phyloP scores from a whole-genome alignment of 306 rosid genomes.

The Begonia peltatifolia region DNA sequence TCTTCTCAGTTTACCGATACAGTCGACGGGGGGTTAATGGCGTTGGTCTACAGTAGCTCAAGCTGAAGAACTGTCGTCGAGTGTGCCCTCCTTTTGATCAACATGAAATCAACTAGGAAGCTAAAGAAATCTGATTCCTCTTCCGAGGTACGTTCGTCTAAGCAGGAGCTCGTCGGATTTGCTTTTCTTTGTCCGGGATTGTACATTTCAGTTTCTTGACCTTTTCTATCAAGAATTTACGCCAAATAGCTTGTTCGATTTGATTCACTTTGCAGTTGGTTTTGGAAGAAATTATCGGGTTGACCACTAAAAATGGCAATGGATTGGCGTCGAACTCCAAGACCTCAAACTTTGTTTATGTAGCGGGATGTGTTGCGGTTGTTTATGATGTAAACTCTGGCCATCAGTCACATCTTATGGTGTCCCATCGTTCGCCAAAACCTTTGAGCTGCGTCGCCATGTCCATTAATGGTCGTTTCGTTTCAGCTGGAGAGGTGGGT shows the following conservation, averaged over 20 bases:
- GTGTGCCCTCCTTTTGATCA: slow-evolving; percentile 4
- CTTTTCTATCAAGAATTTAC: not conserved
- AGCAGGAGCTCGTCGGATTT: not conserved
- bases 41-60: not conserved
- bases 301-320: slow-evolving; percentile 42
- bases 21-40: not conserved
- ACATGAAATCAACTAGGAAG: slow-evolving; percentile 37
- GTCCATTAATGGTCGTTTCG: slow-evolving; percentile 46
- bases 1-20: not conserved
- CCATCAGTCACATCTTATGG: slow-evolving; percentile 47
- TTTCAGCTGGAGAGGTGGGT: slow-evolving; percentile 85
- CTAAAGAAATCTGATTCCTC: slow-evolving; percentile 25
- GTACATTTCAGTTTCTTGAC: not conserved
- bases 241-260: slow-evolving; percentile 2
- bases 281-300: slow-evolving; percentile 56
- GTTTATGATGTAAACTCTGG: slow-evolving; percentile 40
- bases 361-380: slow-evolving; percentile 59
- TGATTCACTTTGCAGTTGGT: slow-evolving; percentile 25
- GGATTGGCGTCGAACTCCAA: slow-evolving; percentile 42
- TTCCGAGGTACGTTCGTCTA: slow-evolving; percentile 22
- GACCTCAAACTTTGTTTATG: slow-evolving; percentile 35
- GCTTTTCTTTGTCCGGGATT: too few species aligned
- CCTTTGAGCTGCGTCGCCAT: slow-evolving; percentile 59
- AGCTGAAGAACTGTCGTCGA: not conserved
- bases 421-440: slow-evolving; percentile 38